phyloP scores from a whole-genome alignment of 495 filamentous ascomycete species.

The Hyaloscypha hepaticicola region DNA sequence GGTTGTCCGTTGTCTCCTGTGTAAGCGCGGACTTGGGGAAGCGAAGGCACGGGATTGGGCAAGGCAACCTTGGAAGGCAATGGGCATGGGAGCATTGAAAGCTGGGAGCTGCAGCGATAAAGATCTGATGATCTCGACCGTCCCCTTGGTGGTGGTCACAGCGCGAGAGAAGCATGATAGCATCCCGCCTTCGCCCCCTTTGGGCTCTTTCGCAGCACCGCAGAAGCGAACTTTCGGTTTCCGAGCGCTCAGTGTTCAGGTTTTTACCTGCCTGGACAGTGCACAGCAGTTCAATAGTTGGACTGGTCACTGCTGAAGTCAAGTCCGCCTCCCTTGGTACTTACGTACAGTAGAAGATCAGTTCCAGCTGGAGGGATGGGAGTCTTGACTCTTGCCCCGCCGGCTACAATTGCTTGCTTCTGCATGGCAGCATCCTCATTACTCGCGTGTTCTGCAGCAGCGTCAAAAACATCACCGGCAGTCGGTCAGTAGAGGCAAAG shows the following conservation, averaged over 20 bases:
- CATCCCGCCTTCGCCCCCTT: constrained; percentile 3
- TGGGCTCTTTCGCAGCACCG: neutral
- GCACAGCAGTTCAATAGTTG: no score
- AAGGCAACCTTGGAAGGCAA: neutral
- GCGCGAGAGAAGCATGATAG: constrained; percentile 3
- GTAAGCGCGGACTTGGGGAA: neutral
- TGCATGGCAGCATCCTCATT: neutral
- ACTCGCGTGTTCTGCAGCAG: neutral
- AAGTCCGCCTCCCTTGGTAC: no score
- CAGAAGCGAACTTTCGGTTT: neutral
- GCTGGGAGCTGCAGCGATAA: neutral
- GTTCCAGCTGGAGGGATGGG: no score
- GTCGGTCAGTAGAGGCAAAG: neutral
- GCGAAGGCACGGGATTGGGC: neutral
- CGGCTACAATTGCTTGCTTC: neutral
- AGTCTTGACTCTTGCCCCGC: no score
- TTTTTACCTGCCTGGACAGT: no score
- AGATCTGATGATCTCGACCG: constrained; percentile 3
- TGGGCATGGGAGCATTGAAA: neutral
- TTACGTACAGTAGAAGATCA: no score
- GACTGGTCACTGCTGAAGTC: no score
- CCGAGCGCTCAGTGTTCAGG: neutral
- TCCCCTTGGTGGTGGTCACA: constrained; percentile 5
- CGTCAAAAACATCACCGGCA: neutral
- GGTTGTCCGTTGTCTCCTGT: neutral